Evolutionary conservation across 768 basidiomycete species (phyloP).

Genomic region (Candolleomyces eurysporus): DNA sequence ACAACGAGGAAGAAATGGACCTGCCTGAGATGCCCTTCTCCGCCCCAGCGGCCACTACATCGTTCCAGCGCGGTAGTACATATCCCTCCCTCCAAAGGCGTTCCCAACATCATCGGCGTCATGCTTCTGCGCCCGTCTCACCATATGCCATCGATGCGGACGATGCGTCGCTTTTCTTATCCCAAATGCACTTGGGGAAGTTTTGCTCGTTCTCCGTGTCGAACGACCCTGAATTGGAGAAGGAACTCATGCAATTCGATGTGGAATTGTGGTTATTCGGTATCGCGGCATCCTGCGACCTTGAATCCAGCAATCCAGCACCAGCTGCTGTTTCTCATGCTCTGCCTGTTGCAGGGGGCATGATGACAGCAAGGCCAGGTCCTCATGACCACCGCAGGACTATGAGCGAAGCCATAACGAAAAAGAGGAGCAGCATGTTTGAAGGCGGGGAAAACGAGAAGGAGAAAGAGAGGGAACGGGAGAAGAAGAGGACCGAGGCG

Average conservation of each 20-base stretch:
- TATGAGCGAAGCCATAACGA: background rate
- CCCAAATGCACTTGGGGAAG: background rate
- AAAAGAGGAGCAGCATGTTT: background rate
- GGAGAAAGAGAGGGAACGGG: background rate
- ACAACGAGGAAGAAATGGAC: background rate
- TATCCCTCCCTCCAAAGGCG: background rate
- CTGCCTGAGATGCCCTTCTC: background rate
- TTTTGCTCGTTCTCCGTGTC: conserved; percentile 2
- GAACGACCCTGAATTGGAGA: background rate
- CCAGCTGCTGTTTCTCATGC: background rate
- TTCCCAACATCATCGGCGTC: background rate
- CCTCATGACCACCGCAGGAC: background rate
- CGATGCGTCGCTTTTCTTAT: background rate
- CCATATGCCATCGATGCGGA: conserved; percentile 1
- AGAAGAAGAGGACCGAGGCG: background rate
- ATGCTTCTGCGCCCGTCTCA: background rate
- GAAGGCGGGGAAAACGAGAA: background rate
- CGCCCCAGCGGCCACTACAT: background rate
- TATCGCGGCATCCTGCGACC: background rate
- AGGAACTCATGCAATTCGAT: background rate
- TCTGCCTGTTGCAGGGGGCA: background rate
- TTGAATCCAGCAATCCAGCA: background rate
- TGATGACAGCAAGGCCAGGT: background rate
- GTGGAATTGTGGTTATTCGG: conserved; percentile 4
- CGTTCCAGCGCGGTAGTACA: background rate